Percentiles rank a stretch among this genome's conserved stretches.
phyloP scores from a whole-genome alignment of 305 asterid species.

The Fraxinus velutina region DNA sequence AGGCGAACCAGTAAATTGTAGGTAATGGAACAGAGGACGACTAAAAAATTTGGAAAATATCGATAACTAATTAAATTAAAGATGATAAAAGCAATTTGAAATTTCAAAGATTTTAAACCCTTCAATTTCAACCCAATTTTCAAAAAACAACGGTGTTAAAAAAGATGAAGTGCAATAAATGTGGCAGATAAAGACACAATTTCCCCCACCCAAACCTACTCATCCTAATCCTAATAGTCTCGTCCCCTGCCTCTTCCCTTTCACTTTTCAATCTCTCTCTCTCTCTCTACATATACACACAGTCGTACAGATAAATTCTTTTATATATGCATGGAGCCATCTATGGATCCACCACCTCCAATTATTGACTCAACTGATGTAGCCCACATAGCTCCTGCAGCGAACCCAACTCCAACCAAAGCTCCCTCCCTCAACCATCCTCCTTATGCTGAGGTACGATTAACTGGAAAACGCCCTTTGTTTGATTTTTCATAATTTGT shows the following conservation, averaged over 20 bases:
- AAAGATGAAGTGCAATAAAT: background rate
- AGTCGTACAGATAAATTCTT: background rate
- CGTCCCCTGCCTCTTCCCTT: background rate
- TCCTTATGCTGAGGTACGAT: slow-evolving; percentile 54
- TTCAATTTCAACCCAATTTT: too few species aligned
- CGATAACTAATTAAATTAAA: too few species aligned
- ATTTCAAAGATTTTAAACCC: too few species aligned
- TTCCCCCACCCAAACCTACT: background rate
- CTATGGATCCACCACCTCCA: slow-evolving; percentile 40
- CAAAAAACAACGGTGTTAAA: background rate
- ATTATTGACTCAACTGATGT: slow-evolving; percentile 26
- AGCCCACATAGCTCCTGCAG: slow-evolving; percentile 21
- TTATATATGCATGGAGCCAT: slow-evolving; percentile 38
- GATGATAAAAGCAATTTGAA: too few species aligned
- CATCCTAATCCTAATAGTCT: slow-evolving; percentile 26
- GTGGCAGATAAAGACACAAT: slow-evolving; percentile 1
- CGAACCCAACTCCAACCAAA: slow-evolving; percentile 27
- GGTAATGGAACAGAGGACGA: too few species aligned
- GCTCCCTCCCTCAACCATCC: slow-evolving; percentile 40
- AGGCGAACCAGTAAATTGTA: too few species aligned
- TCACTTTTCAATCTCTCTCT: slow-evolving; percentile 1
- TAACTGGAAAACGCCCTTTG: background rate
- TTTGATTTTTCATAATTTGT: background rate
- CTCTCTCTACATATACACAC: background rate
- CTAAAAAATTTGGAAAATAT: too few species aligned